Base-by-base conservation (phyloP, 2,329 filamentous ascomycete species). In the Ophioceras dolichostomum region DNA sequence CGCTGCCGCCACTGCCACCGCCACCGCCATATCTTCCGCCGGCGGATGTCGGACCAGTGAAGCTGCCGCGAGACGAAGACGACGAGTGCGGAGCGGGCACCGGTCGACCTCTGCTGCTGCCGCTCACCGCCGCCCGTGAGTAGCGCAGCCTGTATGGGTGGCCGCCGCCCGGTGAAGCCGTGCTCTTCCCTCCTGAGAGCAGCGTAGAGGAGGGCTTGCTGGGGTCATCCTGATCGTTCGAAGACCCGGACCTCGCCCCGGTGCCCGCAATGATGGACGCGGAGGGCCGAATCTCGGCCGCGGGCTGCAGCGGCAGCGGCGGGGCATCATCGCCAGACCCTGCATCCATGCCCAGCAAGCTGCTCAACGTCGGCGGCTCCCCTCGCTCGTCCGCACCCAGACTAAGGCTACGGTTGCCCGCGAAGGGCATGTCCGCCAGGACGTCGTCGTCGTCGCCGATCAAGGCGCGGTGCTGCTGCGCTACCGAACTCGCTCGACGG, bases 401-500 rank as follows among this genome's bases (percentile, higher is more conserved):
- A 44, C 79, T 84, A 21, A 81, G 70, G 47, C 79, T 83, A 22
- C 78, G 73, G 47, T 82, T 67, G 14, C 65, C 66, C 16, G 68
- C 76, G 48, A 76, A 70, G 13, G 75, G 69, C n/a, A n/a, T n/a
- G n/a, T n/a, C n/a, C n/a, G n/a, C n/a, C 6, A 71, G 56, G 18
- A 77, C 70, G 4, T 62, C 56, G 8, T 79, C 73, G 18, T 81
- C 74, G 2, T 79, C 67, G 18, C 76, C 70, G 9, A 56, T 56
- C 19, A 66, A 43, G 9, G 63, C 58, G 24, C 75, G 66, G 33
- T 73, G 70, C 47, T 79, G 74, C 45, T 80, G 76, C 3, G 73
- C 77, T 6, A 76, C 78, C 3, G 80, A 84, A 54, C 76, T 83
- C 2, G 79, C 76, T n/a, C 79, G 65, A 37, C 81, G 70, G 31